Evolutionary conservation across 768 basidiomycete genomes (phyloP).

Genomic region (Phaeotremella fagi): DNA sequence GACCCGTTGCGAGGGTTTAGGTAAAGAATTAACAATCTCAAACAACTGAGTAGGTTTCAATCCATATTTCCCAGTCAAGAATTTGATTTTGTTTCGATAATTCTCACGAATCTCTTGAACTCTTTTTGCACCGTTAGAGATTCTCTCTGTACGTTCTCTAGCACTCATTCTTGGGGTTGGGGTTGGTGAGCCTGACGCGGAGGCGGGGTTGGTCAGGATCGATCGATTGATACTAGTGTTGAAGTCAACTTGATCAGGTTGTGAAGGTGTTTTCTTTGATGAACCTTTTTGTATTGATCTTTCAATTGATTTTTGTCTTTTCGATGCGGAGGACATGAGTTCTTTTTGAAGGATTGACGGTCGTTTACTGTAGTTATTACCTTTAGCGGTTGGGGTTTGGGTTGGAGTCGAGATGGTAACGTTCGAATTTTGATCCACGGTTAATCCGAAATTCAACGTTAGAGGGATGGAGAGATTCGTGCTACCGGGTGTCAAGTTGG

Average conservation of each 20-base stretch:
- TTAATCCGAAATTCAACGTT: neutral
- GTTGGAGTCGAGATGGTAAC: neutral
- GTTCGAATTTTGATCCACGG: neutral
- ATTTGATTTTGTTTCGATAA: conserved; percentile 4
- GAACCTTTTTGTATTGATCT: neutral
- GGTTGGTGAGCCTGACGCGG: neutral
- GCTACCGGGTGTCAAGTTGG: neutral
- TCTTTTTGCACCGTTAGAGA: conserved; percentile 4
- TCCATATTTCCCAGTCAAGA: conserved; percentile 4
- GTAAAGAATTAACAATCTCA: conserved; percentile 2
- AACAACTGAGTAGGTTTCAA: neutral
- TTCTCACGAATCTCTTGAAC: neutral
- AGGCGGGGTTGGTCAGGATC: neutral
- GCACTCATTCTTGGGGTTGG: neutral
- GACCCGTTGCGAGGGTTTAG: too few relatives aligned
- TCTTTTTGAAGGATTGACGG: neutral
- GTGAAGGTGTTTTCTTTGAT: neutral
- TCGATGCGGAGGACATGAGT: neutral
- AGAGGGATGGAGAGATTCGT: neutral
- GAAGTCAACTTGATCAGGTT: conserved; percentile 12
- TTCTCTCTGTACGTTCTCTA: neutral
- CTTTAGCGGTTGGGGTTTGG: neutral
- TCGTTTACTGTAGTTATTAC: neutral
- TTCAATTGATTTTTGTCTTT: neutral
- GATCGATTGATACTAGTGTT: neutral